phyloP scores from a whole-genome alignment of 768 basidiomycete species.

The Glaciozyma martinii region DNA sequence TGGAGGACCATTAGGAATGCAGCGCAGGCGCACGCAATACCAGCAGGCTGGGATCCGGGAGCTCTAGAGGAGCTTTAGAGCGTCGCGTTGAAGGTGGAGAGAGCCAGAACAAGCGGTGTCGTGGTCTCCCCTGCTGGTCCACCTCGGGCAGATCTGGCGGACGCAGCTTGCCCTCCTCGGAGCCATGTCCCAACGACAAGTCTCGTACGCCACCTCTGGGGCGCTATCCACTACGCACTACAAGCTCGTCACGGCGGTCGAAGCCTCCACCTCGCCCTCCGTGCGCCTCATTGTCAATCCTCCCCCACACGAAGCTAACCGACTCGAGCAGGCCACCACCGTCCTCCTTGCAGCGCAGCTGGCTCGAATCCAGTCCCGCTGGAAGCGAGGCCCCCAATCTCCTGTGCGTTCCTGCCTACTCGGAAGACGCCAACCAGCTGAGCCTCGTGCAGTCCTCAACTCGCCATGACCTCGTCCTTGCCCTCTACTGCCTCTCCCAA shows the following conservation, averaged over 20 bases:
- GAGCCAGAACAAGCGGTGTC: background rate
- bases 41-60: background rate
- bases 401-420: background rate
- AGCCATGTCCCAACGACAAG: too few species aligned
- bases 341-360: background rate
- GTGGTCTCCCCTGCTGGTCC: background rate
- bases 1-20: background rate
- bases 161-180: background rate
- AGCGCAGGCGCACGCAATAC: background rate
- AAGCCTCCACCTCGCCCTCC: background rate
- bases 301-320: background rate
- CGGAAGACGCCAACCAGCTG: background rate
- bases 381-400: background rate
- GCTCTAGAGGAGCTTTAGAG: too few species aligned
- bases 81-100: background rate
- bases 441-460: background rate
- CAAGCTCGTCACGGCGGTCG: slow-evolving; percentile 10
- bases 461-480: slow-evolving; percentile 7
- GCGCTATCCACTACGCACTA: slow-evolving; percentile 15
- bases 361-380: background rate
- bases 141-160: background rate
- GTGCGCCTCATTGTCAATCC: background rate
- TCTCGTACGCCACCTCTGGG: background rate
- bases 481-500: slow-evolving; percentile 15
- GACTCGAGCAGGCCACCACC: background rate